Percentiles rank a stretch among this genome's conserved stretches.
Conservation (phyloP, 164 flowering plant genomes). For the grape (Vitis vinifera) region ASM3070453v1 NC_081805.1:3176501-3177000, state of each 20-base stretch:
- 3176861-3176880: background rate
- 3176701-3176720: no score
- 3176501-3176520: background rate
- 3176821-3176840: constrained; percentile 33
- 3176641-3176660: background rate
- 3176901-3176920: constrained; percentile 15
- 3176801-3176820: constrained; percentile 28
- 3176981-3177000: no score
- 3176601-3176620: background rate
- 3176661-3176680: no score
- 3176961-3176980: no score
- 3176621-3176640: background rate
- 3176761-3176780: no score
- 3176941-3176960: background rate
- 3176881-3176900: constrained; percentile 1
- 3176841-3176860: constrained; percentile 12
- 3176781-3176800: background rate
- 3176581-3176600: background rate
- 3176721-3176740: background rate
- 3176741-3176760: constrained; percentile 1
- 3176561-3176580: constrained; percentile 4
- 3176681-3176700: no score
- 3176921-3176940: constrained; percentile 4
- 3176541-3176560: background rate
- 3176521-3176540: background rate